Percentiles rank a stretch among this genome's conserved stretches.
These are phyloP conservation scores for Diaporthe capsici DNA, from an alignment of 2,329 filamentous ascomycete genomes.

Conservation along the genomic window DNA sequence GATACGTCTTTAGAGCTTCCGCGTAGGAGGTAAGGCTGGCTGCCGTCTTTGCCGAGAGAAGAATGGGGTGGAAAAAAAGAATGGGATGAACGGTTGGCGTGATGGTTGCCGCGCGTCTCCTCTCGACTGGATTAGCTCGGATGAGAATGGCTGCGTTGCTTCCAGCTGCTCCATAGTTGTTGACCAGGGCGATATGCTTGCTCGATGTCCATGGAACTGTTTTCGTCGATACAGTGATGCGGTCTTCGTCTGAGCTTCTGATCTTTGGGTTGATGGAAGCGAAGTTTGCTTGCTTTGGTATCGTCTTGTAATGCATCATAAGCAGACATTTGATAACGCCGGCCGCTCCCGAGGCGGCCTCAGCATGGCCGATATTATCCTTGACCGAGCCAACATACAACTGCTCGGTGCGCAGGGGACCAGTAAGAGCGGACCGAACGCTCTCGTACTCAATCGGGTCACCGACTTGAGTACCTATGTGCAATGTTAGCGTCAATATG, in stretches of 20 bases:
- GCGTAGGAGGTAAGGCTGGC: slow-evolving; percentile 37
- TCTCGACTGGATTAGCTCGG: not conserved
- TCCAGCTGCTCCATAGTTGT: slow-evolving; percentile 55
- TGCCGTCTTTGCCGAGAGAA: slow-evolving; percentile 42
- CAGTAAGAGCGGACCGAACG: slow-evolving; percentile 42
- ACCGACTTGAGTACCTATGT: slow-evolving; percentile 53
- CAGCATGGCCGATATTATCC: slow-evolving; percentile 51
- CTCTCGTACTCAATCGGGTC: slow-evolving; percentile 47
- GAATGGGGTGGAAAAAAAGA: slow-evolving; percentile 14
- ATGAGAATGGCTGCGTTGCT: slow-evolving; percentile 50
- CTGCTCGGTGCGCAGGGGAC: slow-evolving; percentile 10
- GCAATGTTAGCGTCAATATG: not conserved
- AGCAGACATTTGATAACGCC: slow-evolving; percentile 51
- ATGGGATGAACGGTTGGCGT: not conserved
- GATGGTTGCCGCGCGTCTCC: not conserved
- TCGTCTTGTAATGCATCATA: slow-evolving; percentile 49
- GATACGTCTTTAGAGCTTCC: slow-evolving; percentile 1
- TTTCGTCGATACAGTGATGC: slow-evolving; percentile 42
- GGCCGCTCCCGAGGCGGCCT: slow-evolving; percentile 50
- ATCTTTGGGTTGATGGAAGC: slow-evolving; percentile 49
- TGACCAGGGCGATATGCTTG: slow-evolving; percentile 49
- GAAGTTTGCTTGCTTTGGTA: slow-evolving; percentile 48
- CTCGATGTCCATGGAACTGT: slow-evolving; percentile 46
- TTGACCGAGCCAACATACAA: slow-evolving; percentile 49
- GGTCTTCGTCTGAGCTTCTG: slow-evolving; percentile 39